phyloP scores from a whole-genome alignment of 768 basidiomycete species.

The Tylopilus intermedius region DNA sequence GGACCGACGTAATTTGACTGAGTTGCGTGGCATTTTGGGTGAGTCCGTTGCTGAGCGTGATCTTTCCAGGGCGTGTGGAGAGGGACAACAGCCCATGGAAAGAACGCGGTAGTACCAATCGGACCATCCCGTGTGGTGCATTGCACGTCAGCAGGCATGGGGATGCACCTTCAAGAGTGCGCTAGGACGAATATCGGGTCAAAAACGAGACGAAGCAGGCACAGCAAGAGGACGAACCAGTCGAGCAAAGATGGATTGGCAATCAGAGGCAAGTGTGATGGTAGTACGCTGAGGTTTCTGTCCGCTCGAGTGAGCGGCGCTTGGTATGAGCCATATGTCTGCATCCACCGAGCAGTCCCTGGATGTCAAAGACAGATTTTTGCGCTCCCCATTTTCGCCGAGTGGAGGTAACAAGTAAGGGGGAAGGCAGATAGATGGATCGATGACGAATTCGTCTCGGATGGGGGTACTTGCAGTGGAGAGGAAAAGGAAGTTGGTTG shows the following conservation, averaged over 20 bases:
- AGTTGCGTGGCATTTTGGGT: constrained; percentile 15
- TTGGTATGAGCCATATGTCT: too few species aligned
- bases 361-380: constrained; percentile 35
- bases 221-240: neutral
- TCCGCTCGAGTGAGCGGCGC: neutral
- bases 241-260: neutral
- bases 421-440: constrained; percentile 40
- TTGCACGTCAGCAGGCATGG: neutral
- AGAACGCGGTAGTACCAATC: neutral
- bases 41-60: constrained; percentile 9
- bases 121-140: neutral
- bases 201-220: neutral
- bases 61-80: constrained; percentile 11
- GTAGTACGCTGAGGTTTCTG: constrained; percentile 10
- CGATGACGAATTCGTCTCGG: constrained; percentile 37
- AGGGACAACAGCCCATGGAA: neutral
- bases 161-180: neutral
- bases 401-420: constrained; percentile 36
- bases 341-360: constrained; percentile 28
- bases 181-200: neutral
- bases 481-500: constrained; percentile 17
- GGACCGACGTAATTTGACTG: constrained; percentile 11
- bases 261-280: constrained; percentile 8
- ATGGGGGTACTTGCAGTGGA: constrained; percentile 4
- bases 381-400: constrained; percentile 31